Conservation (phyloP, 495 filamentous ascomycete species). For the Chaetomium fimeti region DNA sequence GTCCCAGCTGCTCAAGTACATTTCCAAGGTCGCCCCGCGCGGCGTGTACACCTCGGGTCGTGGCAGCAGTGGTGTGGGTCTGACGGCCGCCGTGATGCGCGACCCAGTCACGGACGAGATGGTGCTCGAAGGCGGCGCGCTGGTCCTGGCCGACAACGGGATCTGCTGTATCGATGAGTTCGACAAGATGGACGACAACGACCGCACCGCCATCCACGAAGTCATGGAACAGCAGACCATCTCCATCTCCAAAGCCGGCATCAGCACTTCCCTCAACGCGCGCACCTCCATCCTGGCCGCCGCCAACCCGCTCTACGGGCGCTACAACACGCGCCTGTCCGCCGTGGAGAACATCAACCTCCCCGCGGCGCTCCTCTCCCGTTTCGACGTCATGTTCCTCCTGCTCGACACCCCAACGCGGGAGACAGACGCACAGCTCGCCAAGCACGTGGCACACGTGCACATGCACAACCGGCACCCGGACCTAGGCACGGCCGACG, state of each 20-base stretch:
- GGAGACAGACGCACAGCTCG: constrained; percentile 89
- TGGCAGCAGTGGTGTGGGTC: constrained; percentile 92
- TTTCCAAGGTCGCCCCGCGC: constrained; percentile 94
- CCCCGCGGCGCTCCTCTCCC: constrained; percentile 88
- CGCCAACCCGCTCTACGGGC: constrained; percentile 94
- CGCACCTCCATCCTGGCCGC: constrained; percentile 97
- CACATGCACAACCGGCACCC: constrained; percentile 97
- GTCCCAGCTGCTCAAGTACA: constrained; percentile 96
- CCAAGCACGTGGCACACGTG: constrained; percentile 91
- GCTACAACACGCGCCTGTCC: constrained; percentile 94
- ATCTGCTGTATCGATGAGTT: constrained; percentile 99
- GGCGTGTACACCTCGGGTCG: constrained; percentile 98
- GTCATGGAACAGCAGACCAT: constrained; percentile 99
- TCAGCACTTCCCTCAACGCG: constrained; percentile 92
- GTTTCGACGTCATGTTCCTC: constrained; percentile 95
- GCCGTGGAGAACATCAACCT: constrained; percentile 99
- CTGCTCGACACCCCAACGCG: constrained; percentile 89
- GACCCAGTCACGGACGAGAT: constrained; percentile 98
- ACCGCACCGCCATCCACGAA: constrained; percentile 97
- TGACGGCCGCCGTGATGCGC: constrained; percentile 97
- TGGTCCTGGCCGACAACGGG: constrained; percentile 95
- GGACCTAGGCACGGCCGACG: constrained; percentile 57
- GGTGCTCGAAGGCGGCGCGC: constrained; percentile 93
- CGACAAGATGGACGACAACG: constrained; percentile 98
- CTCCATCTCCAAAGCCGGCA: constrained; percentile 96